phyloP scores from a whole-genome alignment of 768 basidiomycete genomes.

The Trametes cubensis region DNA sequence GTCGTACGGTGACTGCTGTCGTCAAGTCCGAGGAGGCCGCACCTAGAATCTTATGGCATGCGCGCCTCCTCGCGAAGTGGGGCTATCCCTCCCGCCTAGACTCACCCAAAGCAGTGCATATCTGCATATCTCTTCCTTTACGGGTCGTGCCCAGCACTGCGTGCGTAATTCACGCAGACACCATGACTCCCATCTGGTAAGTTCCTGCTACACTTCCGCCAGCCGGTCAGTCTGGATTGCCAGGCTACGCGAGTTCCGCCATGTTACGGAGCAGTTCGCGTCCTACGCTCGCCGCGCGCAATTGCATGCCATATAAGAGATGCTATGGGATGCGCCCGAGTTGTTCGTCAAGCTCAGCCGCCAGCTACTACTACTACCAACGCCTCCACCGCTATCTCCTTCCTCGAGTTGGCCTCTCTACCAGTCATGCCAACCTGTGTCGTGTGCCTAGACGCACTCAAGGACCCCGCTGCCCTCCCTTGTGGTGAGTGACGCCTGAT shows the following conservation, averaged over 20 bases:
- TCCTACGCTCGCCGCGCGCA: constrained; percentile 5
- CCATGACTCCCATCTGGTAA: constrained; percentile 8
- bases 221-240: constrained; percentile 18
- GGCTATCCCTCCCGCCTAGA: constrained; percentile 7
- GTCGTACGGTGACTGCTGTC: too few relatives aligned
- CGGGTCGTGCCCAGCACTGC: constrained; percentile 3
- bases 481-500: constrained; percentile 51
- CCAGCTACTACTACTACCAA: background rate
- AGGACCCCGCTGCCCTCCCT: constrained; percentile 59
- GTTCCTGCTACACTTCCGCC: background rate
- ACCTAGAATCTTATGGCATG: background rate
- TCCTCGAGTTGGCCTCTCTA: background rate
- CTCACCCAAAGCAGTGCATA: constrained; percentile 11
- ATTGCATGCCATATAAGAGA: constrained; percentile 11
- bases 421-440: constrained; percentile 53
- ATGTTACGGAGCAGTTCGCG: constrained; percentile 8
- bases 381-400: background rate
- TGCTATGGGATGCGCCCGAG: background rate
- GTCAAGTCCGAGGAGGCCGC: constrained; percentile 6
- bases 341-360: background rate
- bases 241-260: constrained; percentile 19
- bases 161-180: constrained; percentile 7
- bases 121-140: background rate
- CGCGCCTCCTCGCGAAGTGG: background rate
- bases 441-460: constrained; percentile 60